Evolutionary conservation across 257 asterid genomes (phyloP).

Genomic region (Solanum etuberosum): DNA sequence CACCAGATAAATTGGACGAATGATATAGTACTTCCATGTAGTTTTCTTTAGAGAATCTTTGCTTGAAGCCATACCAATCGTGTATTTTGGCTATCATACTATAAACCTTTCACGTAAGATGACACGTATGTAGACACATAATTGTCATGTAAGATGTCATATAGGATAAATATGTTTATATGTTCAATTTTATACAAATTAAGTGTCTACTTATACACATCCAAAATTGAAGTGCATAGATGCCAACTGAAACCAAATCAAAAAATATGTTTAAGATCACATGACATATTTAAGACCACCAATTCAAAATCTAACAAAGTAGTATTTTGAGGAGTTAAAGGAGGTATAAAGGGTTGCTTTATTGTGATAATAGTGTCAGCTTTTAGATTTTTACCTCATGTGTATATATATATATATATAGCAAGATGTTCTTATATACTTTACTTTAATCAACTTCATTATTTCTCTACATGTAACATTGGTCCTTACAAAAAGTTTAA

Average conservation of each 20-base stretch:
- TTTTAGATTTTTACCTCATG: neutral
- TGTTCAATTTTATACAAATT: no score
- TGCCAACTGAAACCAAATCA: neutral
- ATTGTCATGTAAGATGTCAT: neutral
- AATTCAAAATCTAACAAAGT: no score
- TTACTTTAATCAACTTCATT: slow-evolving; percentile 5
- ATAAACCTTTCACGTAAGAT: neutral
- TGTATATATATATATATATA: neutral
- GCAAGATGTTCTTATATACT: neutral
- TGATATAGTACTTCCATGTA: neutral
- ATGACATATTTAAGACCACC: no score
- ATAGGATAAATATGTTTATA: no score
- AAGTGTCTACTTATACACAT: neutral
- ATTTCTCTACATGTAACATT: neutral
- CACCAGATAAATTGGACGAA: neutral
- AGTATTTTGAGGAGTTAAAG: neutral
- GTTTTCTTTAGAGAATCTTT: neutral
- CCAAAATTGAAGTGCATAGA: no score
- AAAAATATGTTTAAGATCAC: no score
- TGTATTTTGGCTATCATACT: neutral
- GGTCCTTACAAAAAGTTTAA: slow-evolving; percentile 14
- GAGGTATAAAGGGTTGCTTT: neutral
- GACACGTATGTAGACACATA: neutral
- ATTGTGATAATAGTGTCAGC: neutral
- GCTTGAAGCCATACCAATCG: neutral